Evolutionary conservation across 73 alveolate species (phyloP).

Genomic region (Paraurostyla sp.): DNA sequence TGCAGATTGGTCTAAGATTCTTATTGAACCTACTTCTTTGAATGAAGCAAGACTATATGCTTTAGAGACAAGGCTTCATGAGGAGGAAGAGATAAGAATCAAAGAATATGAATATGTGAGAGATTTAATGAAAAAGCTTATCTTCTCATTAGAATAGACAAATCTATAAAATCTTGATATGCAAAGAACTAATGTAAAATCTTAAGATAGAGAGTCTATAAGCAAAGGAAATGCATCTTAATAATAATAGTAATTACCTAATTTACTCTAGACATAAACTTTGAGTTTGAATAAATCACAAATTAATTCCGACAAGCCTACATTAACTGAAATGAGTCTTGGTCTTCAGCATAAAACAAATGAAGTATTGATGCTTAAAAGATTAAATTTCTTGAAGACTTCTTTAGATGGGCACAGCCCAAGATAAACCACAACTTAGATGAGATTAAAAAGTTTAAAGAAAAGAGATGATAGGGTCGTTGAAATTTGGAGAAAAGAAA

Average conservation of each 20-base stretch:
- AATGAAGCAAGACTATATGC: slow-evolving; percentile 74
- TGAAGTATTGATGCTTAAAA: slow-evolving; percentile 39
- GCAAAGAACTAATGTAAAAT: not conserved
- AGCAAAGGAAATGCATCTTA: not conserved
- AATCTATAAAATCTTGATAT: slow-evolving; percentile 10
- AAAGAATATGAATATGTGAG: slow-evolving; percentile 62
- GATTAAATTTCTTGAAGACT: slow-evolving; percentile 29
- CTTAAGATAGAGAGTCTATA: not conserved
- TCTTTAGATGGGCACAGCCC: slow-evolving; percentile 48
- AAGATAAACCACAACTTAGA: slow-evolving; percentile 1
- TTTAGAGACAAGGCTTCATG: slow-evolving; percentile 68
- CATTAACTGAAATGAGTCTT: not conserved
- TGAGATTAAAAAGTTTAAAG: not conserved
- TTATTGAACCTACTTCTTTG: slow-evolving; percentile 72
- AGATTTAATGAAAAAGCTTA: slow-evolving; percentile 64
- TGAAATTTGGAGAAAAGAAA: slow-evolving; percentile 46
- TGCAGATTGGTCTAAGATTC: slow-evolving; percentile 66
- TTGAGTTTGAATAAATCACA: not conserved
- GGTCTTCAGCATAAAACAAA: not conserved
- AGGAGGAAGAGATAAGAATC: slow-evolving; percentile 74
- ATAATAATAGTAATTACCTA: not conserved
- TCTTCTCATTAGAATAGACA: slow-evolving; percentile 69
- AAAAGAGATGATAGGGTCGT: slow-evolving; percentile 31
- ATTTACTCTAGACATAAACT: slow-evolving; percentile 6
- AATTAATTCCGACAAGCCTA: too few species aligned